Conservation (phyloP, 176 grass and related monocot species). For the Aegilops umbellulata region DNA sequence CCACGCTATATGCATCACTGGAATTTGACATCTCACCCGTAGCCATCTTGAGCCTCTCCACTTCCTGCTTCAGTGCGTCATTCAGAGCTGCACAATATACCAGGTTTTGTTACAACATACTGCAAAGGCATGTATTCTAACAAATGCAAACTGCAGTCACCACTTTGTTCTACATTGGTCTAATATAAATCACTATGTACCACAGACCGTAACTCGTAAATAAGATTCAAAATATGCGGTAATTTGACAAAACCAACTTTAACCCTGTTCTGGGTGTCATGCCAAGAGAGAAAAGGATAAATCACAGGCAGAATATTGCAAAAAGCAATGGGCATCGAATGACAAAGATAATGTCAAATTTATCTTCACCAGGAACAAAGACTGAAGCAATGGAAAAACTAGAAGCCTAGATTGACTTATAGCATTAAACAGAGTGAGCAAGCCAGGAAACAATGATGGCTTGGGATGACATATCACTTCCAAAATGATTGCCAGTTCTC, state of each 20-base stretch:
- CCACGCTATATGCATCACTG: conserved; percentile 62
- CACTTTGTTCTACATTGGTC: background rate
- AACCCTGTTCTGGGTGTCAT: background rate
- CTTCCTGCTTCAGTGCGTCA: conserved; percentile 88
- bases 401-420: background rate
- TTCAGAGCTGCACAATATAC: conserved; percentile 77
- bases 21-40: conserved; percentile 80
- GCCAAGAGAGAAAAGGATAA: background rate
- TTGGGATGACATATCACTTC: background rate
- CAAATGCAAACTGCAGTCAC: conserved; percentile 10
- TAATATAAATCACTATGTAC: background rate
- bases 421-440: background rate
- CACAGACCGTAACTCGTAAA: background rate
- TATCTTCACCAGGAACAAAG: background rate
- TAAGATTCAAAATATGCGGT: background rate
- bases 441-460: background rate
- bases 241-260: conserved; percentile 3
- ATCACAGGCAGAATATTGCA: background rate
- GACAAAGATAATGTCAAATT: conserved; percentile 13
- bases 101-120: background rate
- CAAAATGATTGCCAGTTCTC: background rate
- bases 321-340: background rate
- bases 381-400: background rate
- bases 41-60: conserved; percentile 89
- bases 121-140: background rate